A percentile compares a stretch with the other conserved stretches of the same genome.
phyloP scores from a whole-genome alignment of 169 alveolate species.

The Amoebophrya sp. region DNA sequence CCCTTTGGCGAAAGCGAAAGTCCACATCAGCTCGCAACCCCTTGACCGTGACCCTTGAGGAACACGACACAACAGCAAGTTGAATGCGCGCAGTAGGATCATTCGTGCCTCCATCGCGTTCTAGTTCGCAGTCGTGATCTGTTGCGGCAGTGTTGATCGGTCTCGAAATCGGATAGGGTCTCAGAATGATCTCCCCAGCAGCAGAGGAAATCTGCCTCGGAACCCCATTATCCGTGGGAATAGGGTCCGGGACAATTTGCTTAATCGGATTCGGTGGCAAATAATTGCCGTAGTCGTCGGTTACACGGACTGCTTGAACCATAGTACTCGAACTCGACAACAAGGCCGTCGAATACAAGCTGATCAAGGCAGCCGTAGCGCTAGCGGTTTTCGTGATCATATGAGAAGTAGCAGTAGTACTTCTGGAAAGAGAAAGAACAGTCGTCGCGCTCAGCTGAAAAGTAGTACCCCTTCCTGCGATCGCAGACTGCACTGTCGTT shows the following conservation, averaged over 20 bases:
- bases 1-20: not conserved
- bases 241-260: conserved; percentile 13
- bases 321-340: too few species aligned
- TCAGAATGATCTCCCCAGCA: not conserved
- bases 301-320: not conserved
- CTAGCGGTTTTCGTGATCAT: too few species aligned
- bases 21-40: not conserved
- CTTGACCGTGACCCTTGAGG: not conserved
- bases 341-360: too few species aligned
- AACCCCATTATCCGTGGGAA: not conserved
- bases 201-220: not conserved
- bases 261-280: not conserved
- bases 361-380: too few species aligned
- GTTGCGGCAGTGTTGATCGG: not conserved
- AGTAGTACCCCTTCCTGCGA: too few species aligned
- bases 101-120: not conserved
- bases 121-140: not conserved
- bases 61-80: not conserved
- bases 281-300: not conserved
- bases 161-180: not conserved
- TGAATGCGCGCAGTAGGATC: not conserved
- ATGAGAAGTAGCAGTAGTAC: too few species aligned
- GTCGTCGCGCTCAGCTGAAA: too few species aligned
- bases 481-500: too few species aligned
- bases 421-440: too few species aligned